Base-by-base conservation (phyloP, 2,329 filamentous ascomycete genomes). In the Hypoxylon sp. region DNA sequence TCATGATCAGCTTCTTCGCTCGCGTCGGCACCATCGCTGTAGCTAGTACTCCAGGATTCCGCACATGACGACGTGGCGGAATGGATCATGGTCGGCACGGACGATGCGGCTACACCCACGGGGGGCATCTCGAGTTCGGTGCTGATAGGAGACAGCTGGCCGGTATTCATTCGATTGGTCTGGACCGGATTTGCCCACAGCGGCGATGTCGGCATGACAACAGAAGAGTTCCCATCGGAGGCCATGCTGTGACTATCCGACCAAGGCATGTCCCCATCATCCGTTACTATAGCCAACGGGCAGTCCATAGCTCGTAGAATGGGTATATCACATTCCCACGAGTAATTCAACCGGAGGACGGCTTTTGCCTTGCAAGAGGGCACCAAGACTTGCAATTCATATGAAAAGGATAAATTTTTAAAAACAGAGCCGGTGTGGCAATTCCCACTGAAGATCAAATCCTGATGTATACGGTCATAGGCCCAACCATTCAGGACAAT, bases 71-170 rank as follows among this genome's bases (percentile, higher is more conserved):
- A 84, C 2, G 83, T 80, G 2, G 81, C 80, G 32, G 85, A 85
- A 67, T 82, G 80, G 23, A 81, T 75, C 77, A 83, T 80, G 48
- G 80, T 79, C 25, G 82, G 80, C 9, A 81, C 78, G 25, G 79
- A 75, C 17, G 81, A 81, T n/a, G 77, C 77, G 30, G 81, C 78
- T 49, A 81, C 69, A 48, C 72, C 69, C 72, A 79, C 61, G 72
- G 73, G 59, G 6, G 76, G 61, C 36, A 81, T 76, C 45, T 86
- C 83, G 75, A 85, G 80, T 67, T 80, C 82, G 63, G 83, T 83
- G 76, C 85, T 87, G 71, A 84, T 80, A 43, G 86, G 86, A 38
- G 86, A 88, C 61, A 87, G 76, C 71, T 86, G 86, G 46, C 84
- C 83, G 11, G 80, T 80, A 36, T 81, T 81, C 52, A 80, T 73